Percentiles rank a stretch among this genome's conserved stretches.
phyloP scores from a whole-genome alignment of 2,329 filamentous ascomycete genomes.

The Cercospora berteroae region DNA sequence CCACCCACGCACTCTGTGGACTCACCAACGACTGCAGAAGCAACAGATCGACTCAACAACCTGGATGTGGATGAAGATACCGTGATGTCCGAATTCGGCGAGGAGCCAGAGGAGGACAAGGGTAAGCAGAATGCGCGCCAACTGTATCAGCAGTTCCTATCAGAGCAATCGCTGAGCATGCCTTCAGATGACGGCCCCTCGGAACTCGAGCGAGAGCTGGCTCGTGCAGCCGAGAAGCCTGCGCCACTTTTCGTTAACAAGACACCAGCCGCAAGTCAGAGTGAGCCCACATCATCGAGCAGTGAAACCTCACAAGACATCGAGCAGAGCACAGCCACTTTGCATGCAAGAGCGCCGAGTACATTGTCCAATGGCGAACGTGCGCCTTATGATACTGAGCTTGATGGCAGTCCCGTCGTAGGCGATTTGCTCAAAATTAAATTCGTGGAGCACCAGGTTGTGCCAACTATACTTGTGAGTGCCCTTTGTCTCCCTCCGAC shows the following conservation, averaged over 20 bases:
- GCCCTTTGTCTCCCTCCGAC: background rate
- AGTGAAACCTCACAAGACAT: constrained; percentile 26
- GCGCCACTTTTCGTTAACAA: constrained; percentile 61
- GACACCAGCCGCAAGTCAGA: constrained; percentile 19
- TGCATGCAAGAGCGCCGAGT: constrained; percentile 30
- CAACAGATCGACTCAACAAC: constrained; percentile 55
- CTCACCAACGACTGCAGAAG: constrained; percentile 53
- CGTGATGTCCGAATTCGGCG: constrained; percentile 44
- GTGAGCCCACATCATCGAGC: constrained; percentile 4
- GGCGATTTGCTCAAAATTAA: constrained; percentile 94
- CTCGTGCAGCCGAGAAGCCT: constrained; percentile 64
- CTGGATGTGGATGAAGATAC: constrained; percentile 62
- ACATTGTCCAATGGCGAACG: constrained; percentile 28
- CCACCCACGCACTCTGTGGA: constrained; percentile 38
- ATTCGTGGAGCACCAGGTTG: constrained; percentile 91
- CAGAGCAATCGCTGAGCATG: constrained; percentile 35
- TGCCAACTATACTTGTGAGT: constrained; percentile 89
- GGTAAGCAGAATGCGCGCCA: constrained; percentile 40
- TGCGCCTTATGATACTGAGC: constrained; percentile 55
- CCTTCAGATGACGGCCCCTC: constrained; percentile 34
- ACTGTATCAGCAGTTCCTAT: constrained; percentile 43
- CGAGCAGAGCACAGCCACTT: constrained; percentile 35
- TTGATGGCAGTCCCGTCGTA: constrained; percentile 72
- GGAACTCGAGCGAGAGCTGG: constrained; percentile 35
- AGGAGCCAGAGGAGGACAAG: constrained; percentile 30